phyloP scores from a whole-genome alignment of 2,329 filamentous ascomycete genomes.

The Penicillium capsulatum region DNA sequence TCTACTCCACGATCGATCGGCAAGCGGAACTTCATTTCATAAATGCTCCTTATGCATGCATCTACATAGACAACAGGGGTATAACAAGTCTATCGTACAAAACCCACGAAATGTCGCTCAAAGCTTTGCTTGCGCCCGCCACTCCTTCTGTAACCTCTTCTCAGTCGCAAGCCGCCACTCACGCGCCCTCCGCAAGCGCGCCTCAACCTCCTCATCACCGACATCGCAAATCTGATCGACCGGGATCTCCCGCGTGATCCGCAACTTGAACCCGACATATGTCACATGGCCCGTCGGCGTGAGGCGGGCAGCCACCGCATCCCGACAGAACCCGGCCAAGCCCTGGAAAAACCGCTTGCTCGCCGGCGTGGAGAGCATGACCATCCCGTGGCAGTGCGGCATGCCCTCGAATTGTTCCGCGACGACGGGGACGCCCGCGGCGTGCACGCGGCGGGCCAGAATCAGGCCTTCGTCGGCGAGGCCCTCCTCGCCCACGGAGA shows the following conservation, averaged over 20 bases:
- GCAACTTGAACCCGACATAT: conserved; percentile 30
- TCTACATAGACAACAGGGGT: too few species aligned
- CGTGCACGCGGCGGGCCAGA: conserved; percentile 39
- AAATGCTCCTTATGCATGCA: too few species aligned
- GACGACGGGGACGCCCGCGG: conserved; percentile 35
- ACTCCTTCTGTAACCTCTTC: conserved; percentile 29
- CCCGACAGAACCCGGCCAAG: conserved; percentile 53
- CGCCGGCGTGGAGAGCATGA: conserved; percentile 49
- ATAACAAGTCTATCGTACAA: neutral
- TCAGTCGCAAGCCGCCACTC: conserved; percentile 37
- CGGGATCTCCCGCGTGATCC: conserved; percentile 26
- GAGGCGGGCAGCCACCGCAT: conserved; percentile 30
- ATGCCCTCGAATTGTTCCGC: conserved; percentile 45
- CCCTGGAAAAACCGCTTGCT: conserved; percentile 52
- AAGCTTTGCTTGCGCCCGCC: conserved; percentile 19
- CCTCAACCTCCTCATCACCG: conserved; percentile 36
- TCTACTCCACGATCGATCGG: too few species aligned
- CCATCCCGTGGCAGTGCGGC: conserved; percentile 52
- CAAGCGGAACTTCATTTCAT: too few species aligned
- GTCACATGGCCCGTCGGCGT: conserved; percentile 28
- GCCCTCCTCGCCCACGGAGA: conserved; percentile 41
- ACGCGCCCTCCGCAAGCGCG: conserved; percentile 24
- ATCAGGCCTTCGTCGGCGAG: conserved; percentile 42
- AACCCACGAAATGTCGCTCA: too few species aligned
- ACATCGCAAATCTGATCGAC: conserved; percentile 33